A percentile compares a stretch with the other conserved stretches of the same genome.
Evolutionary conservation across 2,329 filamentous ascomycete species (phyloP).

Genomic region (Fusarium sp.): DNA sequence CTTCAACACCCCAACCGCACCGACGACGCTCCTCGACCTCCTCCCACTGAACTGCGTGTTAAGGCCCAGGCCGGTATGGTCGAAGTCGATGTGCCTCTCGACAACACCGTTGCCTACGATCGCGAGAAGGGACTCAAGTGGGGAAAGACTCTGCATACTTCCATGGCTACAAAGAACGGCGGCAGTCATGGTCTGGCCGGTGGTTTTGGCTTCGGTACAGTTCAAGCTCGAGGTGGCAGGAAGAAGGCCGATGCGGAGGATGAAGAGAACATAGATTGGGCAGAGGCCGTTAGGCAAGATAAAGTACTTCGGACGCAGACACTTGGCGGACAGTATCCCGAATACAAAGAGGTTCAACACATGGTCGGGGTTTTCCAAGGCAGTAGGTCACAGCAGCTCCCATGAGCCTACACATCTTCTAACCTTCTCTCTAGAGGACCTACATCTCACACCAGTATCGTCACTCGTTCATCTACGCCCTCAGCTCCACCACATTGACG

Average conservation of each 20-base stretch:
- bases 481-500: slow-evolving; percentile 94
- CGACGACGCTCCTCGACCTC: slow-evolving; percentile 63
- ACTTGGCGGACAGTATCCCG: slow-evolving; percentile 84
- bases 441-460: slow-evolving; percentile 88
- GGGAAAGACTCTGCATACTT: slow-evolving; percentile 81
- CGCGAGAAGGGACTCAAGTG: slow-evolving; percentile 85
- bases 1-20: slow-evolving; percentile 90
- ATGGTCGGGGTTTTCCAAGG: slow-evolving; percentile 94
- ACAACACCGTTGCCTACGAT: slow-evolving; percentile 83
- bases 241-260: slow-evolving; percentile 60
- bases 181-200: slow-evolving; percentile 80
- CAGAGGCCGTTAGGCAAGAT: slow-evolving; percentile 76
- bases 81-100: slow-evolving; percentile 91
- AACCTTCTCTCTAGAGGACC: slow-evolving; percentile 70
- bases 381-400: slow-evolving; percentile 66
- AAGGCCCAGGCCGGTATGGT: slow-evolving; percentile 88
- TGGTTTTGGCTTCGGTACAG: slow-evolving; percentile 76
- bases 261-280: slow-evolving; percentile 72
- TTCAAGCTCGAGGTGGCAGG: slow-evolving; percentile 57
- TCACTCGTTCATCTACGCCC: slow-evolving; percentile 91
- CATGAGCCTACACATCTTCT: slow-evolving; percentile 14
- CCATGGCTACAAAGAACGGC: slow-evolving; percentile 70
- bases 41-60: slow-evolving; percentile 82
- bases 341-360: slow-evolving; percentile 81
- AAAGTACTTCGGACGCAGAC: slow-evolving; percentile 86